Base-by-base conservation (phyloP, 306 rosid species). In the Inga leiocalycina region DNA sequence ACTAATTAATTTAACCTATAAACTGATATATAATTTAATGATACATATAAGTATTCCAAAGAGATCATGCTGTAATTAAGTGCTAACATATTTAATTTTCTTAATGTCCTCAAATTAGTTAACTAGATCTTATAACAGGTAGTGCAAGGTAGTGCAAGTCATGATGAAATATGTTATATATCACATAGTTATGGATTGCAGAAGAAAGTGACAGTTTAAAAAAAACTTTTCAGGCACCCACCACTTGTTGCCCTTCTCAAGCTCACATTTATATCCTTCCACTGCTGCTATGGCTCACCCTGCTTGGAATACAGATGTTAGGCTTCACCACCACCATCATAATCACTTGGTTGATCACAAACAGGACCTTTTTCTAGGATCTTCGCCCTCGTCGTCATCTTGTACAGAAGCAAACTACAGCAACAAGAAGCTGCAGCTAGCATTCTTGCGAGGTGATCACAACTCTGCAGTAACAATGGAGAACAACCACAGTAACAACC, bases 221-320 rank as follows among this genome's bases (percentile, higher is more conserved):
- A 43, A 24, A 2, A 68, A 65, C 70, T 74, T 76, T 74, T 35
- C 95, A 96, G 99, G 98, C 20, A 84, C 90, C n/a, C 97, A 87
- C n/a, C 97, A 86, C 32, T 65, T 93, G 80, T 62, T 90, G 30
- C 93, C 98, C 22, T 88, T 93, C 81, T 81, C 99, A 73, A 81
- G 89, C 85, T 81, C 98, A 65, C 90, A 90, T n/a, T 87, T 87
- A 11, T 92, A 90, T 83, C 92, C 98, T 45, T 85, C 97, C 64
- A 79, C 88, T 71, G 66, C 85, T 19, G 66, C 85, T 22, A 70
- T 90, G 74, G 78, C 27, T 24, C 49, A 24, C 61, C 77, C 77
- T 14, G 24, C 15, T 73, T 73, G 77, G 77, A 24, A 45, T 45
- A 24, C 61, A 43, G 95, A 93, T 62, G 81, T 85, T 52, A 84